Base-by-base conservation (phyloP, 2,329 filamentous ascomycete species). In the Neofusicoccum parvum region DNA sequence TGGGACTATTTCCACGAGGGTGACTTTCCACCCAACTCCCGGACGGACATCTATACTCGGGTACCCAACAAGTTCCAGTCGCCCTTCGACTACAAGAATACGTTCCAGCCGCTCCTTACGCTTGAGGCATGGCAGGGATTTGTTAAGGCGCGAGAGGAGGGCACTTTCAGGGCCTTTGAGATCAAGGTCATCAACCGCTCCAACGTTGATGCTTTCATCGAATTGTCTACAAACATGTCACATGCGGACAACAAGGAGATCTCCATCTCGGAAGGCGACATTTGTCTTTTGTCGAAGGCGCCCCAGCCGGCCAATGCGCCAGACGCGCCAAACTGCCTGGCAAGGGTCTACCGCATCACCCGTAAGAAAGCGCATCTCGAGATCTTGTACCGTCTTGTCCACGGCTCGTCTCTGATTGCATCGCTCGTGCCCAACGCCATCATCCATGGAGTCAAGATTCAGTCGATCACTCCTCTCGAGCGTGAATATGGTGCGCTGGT, bases 101-200 rank as follows among this genome's bases (percentile, higher is more conserved):
- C 93, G 0, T 99, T 99, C 77, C 89, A 96, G 70, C 94, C 94
- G 5, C 83, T 99, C 23, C 84, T 99, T 39, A 88, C 95, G 36
- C 90, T 96, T 32, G 95, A 99, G 81, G 94, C 94, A 36, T 99
- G 95, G 95, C 91, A 96, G 74, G 91, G 92, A 4, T 95, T 99
- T 75, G 89, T 96, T 59, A 94, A 92, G 58, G 87, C 92, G 20
- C 94, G 94, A 75, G 92, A 97, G 72, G 95, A 99, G 77, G 87
- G 89, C 54, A 91, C 86, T 20, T 88, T 88, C 69, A 92, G 90
- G 73, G 83, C 92, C 0, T 96, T 97, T 73, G 92, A 93, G 67
- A 88, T 98, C 77, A 96, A 94, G 73, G 87, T 99, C 62, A 86
- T 91, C 58, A 96, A 91, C 72, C 90, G 95, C 67, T 89, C 95